Conservation (phyloP, 495 filamentous ascomycete genomes). For the Neurospora cerealis region DNA sequence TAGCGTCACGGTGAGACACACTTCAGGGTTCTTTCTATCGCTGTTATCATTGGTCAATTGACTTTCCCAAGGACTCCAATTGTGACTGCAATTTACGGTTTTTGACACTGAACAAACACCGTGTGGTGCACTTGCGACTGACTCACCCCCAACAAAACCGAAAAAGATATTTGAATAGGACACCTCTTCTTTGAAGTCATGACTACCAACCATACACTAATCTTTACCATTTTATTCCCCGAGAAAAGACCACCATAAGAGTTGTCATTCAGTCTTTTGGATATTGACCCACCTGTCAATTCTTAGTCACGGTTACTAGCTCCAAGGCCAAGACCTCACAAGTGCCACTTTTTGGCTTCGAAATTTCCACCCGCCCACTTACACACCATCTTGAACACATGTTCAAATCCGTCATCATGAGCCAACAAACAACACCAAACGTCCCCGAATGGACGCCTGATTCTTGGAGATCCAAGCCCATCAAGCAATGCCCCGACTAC, state of each 20-base stretch:
- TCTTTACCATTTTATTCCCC: neutral
- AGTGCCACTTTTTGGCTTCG: neutral
- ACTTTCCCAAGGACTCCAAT: neutral
- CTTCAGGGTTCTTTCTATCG: neutral
- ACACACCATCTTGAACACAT: neutral
- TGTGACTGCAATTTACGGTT: neutral
- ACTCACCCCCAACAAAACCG: neutral
- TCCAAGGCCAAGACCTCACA: neutral
- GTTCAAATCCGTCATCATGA: slow-evolving; percentile 3
- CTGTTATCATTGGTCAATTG: neutral
- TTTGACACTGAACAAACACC: neutral
- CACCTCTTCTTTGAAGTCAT: neutral
- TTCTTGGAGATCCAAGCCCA: slow-evolving; percentile 85
- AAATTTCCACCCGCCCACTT: neutral
- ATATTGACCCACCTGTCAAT: neutral
- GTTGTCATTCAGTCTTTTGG: neutral
- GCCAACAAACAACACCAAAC: neutral
- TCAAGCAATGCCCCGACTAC: slow-evolving; percentile 84
- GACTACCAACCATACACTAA: neutral
- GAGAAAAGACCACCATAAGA: neutral
- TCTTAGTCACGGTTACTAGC: neutral
- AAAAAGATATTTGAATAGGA: neutral
- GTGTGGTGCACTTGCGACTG: neutral
- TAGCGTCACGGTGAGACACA: neutral
- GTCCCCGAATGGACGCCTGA: slow-evolving; percentile 39